Evolutionary conservation across 1,139 yeast species (phyloP), one percentile per base, ranked within the genome.

Genomic region (Debaryomycetaceae sp.): DNA sequence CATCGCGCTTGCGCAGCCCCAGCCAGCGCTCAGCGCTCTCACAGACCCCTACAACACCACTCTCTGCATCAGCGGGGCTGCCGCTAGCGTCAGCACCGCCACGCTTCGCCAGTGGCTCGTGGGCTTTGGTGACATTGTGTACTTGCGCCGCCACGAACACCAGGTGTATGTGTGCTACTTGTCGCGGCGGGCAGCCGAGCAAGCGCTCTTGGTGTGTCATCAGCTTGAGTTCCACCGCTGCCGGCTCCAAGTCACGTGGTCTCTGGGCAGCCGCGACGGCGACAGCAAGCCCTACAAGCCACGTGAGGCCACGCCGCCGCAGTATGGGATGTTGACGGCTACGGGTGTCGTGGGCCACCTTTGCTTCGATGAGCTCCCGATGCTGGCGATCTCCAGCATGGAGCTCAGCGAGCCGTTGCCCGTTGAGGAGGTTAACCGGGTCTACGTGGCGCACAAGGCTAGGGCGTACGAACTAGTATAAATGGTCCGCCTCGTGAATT

Each of bases 1-100:
- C 14, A 43, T 56, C 16, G 43, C 32, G 4, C 26, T 55, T 7
- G 42, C 53, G 0, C 71, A 64, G 40, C 34, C 40, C 2, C 71
- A 65, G 30, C 72, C 72, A 2, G 37, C 53, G 12, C 32, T 60
- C 18, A 53, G 40, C 22, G 48, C 49, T 28, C 44, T 34, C 28
- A 62, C 71, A 3, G 69, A 67, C 37, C 65, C 66, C 2, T 35
- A 51, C 32, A 65, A 65, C 36, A 53, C 65, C 5, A 53, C 58
- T 2, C 30, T 67, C n/a, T 34, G 39, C 9, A 38, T 67, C 2
- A 41, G 41, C 20, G 69, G 67, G 0, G 35, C 66, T 23, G 43
- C 56, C 2, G 43, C 55, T 3, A 48, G 47, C 17, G 42, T 64
- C 28, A 52, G 66, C 0, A 53, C 48, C 16, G 35, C 41, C 9